Evolutionary conservation across 495 filamentous ascomycete genomes (phyloP), one percentile per base, ranked within the genome.

Genomic region (Chlorociboria aeruginascens): DNA sequence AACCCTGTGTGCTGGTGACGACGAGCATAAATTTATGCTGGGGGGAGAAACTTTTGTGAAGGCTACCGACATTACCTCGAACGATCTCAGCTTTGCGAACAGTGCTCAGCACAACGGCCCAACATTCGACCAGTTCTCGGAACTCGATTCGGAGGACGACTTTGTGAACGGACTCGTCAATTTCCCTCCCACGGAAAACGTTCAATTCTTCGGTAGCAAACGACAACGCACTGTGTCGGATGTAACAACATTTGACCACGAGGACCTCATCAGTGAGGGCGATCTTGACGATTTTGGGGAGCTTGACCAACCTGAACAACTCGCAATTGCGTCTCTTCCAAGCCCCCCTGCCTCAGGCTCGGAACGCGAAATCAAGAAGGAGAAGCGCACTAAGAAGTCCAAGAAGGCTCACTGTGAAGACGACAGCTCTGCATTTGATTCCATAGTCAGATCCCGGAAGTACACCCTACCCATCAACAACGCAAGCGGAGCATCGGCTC

Each of bases 111-210:
- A 73, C 68, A 76, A 74, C n/a, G 72, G 90, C 28, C 82, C 83
- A 1, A 70, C 69, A 32, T 90, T 96, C 50, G 85, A 93, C 57
- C 83, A 86, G 50, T 76, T 93, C 49, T 90, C 87, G 16, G 90
- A 95, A 55, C 76, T 95, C 43, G 92, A 95, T 64, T 90, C 85
- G 0, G 90, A 95, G 32, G 88, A 92, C 71, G 88, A 94, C 55
- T 83, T 93, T 56, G 77, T 82, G 47, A 82, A 78, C 63, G 78
- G 79, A 40, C 72, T 95, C 8, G 81, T 89, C 49, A 79, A 82
- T 48, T 82, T 88, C 54, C 71, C 77, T 46, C 63, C 77, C 32
- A 71, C 70, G 30, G 70, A 72, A 36, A 82, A 77, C 61, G 67
- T 78, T 10, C 66, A 77, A 46, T 83, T 81, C 60, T 59, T 78